Conservation (phyloP, 805 yeast genomes). For the Crinitomyces ghanaensis region DNA sequence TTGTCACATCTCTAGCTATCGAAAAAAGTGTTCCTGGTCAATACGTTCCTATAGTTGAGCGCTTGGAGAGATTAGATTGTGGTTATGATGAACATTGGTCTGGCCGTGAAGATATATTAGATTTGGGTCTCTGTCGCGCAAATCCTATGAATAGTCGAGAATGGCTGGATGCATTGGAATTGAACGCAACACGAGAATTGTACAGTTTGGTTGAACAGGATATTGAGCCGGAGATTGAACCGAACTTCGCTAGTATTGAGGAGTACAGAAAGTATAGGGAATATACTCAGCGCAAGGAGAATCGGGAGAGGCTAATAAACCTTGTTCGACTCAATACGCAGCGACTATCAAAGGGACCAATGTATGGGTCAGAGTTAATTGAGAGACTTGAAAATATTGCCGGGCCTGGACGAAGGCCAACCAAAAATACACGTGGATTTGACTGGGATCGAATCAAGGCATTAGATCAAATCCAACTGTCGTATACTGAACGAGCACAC, state of each 20-base stretch:
- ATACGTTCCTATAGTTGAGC: constrained; percentile 32
- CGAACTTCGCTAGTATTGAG: constrained; percentile 26
- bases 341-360: constrained; percentile 54
- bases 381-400: constrained; percentile 12
- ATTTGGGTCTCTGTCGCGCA: constrained; percentile 51
- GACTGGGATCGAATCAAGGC: constrained; percentile 12
- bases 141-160: constrained; percentile 42
- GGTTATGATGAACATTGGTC: constrained; percentile 7
- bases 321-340: constrained; percentile 50
- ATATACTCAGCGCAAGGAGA: constrained; percentile 39
- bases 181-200: constrained; percentile 8
- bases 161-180: constrained; percentile 19
- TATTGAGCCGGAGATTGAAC: constrained; percentile 15
- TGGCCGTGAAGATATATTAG: constrained; percentile 26
- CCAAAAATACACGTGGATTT: constrained; percentile 6
- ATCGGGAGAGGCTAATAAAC: constrained; percentile 44
- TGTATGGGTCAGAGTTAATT: constrained; percentile 53
- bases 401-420: constrained; percentile 1
- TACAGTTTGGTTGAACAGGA: background rate
- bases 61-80: constrained; percentile 11
- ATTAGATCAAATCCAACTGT: constrained; percentile 13
- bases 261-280: constrained; percentile 50
- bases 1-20: constrained; percentile 78
- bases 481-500: constrained; percentile 9
- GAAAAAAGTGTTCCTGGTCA: constrained; percentile 47